phyloP scores from a whole-genome alignment of 73 alveolate species.

The Paramecium biaurelia region DNA sequence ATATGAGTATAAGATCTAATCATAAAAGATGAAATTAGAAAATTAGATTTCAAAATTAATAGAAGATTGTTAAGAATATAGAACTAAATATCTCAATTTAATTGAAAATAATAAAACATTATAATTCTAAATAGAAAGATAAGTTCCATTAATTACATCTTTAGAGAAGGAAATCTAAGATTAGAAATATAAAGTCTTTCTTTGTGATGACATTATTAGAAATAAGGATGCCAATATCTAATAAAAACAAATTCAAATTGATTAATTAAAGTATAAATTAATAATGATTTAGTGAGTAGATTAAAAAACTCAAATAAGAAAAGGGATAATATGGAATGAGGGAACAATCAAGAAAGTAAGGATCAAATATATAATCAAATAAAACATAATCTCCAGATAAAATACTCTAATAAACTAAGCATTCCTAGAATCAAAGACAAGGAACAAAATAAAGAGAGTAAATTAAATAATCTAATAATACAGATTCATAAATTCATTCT shows the following conservation, averaged over 20 bases:
- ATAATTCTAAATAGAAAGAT: not conserved
- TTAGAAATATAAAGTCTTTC: not conserved
- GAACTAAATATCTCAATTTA: not conserved
- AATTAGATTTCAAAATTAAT: not conserved
- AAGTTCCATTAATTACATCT: not conserved
- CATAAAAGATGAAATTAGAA: conserved; percentile 13
- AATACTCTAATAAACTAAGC: not conserved
- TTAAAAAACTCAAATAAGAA: not conserved
- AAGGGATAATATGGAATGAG: not conserved
- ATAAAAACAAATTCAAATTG: not conserved
- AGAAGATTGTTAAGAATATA: not conserved
- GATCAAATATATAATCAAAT: not conserved
- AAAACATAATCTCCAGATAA: not conserved
- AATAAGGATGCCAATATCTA: not conserved
- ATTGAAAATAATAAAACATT: not conserved
- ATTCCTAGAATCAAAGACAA: not conserved
- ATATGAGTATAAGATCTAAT: conserved; percentile 3
- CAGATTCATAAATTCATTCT: not conserved
- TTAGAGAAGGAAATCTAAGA: conserved; percentile 10
- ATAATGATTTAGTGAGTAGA: not conserved
- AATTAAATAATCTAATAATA: not conserved
- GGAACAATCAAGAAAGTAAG: not conserved
- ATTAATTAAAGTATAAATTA: not conserved
- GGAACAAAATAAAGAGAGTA: not conserved
- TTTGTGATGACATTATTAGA: not conserved